These are phyloP conservation scores for Heracleum sosnowskyi DNA, from an alignment of 129 eudicot genomes.

Conservation along the genomic window DNA sequence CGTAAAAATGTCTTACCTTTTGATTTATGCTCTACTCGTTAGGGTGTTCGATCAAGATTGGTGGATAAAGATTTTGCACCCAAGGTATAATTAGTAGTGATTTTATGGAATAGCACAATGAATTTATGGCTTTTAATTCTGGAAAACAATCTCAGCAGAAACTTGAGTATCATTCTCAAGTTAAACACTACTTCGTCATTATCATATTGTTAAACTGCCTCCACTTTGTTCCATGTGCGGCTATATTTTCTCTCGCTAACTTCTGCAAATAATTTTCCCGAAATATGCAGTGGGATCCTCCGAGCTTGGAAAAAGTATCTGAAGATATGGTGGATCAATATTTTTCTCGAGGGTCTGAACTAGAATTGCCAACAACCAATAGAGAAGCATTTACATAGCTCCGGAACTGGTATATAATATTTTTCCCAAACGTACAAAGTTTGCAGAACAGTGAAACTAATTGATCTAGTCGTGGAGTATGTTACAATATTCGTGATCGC, in stretches of 20 bases:
- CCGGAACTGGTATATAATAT: too few species aligned
- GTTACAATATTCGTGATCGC: too few species aligned
- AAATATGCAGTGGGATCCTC: slow-evolving; percentile 71
- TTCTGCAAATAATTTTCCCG: neutral
- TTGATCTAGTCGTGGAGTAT: too few species aligned
- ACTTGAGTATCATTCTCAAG: neutral
- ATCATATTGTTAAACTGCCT: neutral
- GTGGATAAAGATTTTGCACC: slow-evolving; percentile 77
- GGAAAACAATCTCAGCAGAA: neutral
- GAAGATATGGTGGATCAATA: slow-evolving; percentile 66
- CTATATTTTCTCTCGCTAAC: neutral
- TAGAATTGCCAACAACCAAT: slow-evolving; percentile 43
- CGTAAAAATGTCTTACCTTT: neutral
- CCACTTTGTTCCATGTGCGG: neutral
- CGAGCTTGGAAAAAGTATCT: slow-evolving; percentile 59
- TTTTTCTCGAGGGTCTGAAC: slow-evolving; percentile 63
- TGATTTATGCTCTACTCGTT: slow-evolving; percentile 1
- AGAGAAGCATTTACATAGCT: slow-evolving; percentile 50
- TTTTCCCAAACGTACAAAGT: neutral
- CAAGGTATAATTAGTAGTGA: slow-evolving; percentile 47
- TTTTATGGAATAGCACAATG: neutral
- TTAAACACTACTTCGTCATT: neutral
- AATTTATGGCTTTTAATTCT: neutral
- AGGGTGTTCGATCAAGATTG: slow-evolving; percentile 85
- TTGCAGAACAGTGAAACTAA: too few species aligned